Evolutionary conservation across 2,329 filamentous ascomycete species (phyloP), one percentile per base, ranked within the genome.

Genomic region (Fonsecaea pedrosoi): DNA sequence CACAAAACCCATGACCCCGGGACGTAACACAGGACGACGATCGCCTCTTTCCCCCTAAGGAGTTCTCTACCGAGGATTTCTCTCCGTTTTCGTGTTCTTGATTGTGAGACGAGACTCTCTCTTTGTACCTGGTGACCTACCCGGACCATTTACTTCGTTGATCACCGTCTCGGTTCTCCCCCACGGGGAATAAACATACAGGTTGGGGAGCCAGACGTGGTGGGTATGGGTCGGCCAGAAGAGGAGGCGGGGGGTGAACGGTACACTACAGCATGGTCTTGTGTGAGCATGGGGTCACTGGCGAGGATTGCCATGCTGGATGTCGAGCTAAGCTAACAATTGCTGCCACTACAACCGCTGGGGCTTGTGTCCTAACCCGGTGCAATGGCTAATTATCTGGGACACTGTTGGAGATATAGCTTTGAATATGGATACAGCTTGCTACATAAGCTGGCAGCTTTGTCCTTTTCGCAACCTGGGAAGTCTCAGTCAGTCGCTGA

Each of bases 41-140:
- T 50, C 45, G 45, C 21, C 42, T 13, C 25, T 25, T 50, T 50
- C 45, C 13, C 45, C 45, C 5, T n/a, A 18, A 34, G 53, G 53
- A 35, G 25, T 54, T 55, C 53, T 55, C 30, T 55, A 35, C 30
- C 53, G 53, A 55, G 53, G 53, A 15, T 4, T 55, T 55, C 53
- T 55, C 53, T 55, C 53, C 53, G 53, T 25, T 30, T 3, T 55
- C 10, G 4, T 18, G 45, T 25, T 25, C 25, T 1, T 25, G 25
- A 25, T 25, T 25, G 25, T 25, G 25, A 25, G 40, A 42, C 13
- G 13, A n/a, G 40, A 42, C 5, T 5, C 15, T 4, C 40, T 8
- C 15, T n/a, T n/a, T 6, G 13, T n/a, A 18, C 40, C 40, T 42
- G 13, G 40, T 18, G 40, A 42, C 18, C 40, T 13, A 42, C 15